These are phyloP conservation scores for Lasiodiplodia gonubiensis DNA, from an alignment of 2,329 filamentous ascomycete species.

Conservation along the genomic window DNA sequence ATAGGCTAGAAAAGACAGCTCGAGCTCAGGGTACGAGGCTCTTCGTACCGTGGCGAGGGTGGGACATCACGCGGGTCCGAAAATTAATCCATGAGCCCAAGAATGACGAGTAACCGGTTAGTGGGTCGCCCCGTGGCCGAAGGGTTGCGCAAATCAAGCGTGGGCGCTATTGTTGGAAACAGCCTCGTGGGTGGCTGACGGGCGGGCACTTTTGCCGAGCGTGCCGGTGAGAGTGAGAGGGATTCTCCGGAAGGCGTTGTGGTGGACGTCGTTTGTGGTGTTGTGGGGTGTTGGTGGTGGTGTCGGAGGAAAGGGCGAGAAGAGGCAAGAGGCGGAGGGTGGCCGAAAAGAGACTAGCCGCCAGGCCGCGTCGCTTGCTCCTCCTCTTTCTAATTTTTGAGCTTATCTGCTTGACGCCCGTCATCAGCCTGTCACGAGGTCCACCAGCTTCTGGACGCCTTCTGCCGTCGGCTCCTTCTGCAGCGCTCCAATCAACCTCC, in stretches of 20 bases:
- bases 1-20: background rate
- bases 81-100: background rate
- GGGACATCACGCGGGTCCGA: conserved; percentile 8
- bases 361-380: conserved; percentile 2
- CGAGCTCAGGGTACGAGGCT: background rate
- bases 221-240: background rate
- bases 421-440: conserved; percentile 16
- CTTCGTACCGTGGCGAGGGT: background rate
- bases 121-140: background rate
- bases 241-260: background rate
- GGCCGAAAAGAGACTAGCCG: background rate
- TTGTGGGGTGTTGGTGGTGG: background rate
- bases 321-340: background rate
- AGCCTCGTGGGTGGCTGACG: background rate
- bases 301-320: background rate
- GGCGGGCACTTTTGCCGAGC: background rate
- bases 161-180: background rate
- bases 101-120: background rate
- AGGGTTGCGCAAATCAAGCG: background rate
- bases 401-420: conserved; percentile 22
- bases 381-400: conserved; percentile 11
- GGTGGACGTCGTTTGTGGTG: background rate
- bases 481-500: background rate
- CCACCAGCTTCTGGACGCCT: background rate
- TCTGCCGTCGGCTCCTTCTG: conserved; percentile 2